Base-by-base conservation (phyloP, 805 yeast species). In the Metschnikowia proteae region DNA sequence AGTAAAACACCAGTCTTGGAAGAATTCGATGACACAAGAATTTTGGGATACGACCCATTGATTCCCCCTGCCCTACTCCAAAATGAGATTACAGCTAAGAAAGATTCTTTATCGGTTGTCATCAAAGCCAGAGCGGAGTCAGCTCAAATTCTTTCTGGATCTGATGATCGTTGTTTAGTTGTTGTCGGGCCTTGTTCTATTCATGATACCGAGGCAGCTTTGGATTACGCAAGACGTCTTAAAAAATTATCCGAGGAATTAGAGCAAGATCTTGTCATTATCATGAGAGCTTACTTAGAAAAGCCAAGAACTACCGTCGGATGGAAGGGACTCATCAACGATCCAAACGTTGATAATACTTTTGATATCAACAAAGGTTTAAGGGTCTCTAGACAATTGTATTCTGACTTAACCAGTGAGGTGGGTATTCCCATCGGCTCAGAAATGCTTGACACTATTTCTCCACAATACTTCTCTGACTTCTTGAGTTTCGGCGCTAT, bases 281-380 rank as follows among this genome's bases (percentile, higher is more conserved):
- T 94, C 53, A 94, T 94, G 99, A 84, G 99, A 73, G 98, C 98
- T 3, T 94, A 94, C 75, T 78, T 94, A 62, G 99, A 92, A 69
- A 92, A 92, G 72, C 99, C 99, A 60, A 83, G 99, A 73, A 92
- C 99, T 45, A 92, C 98, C 28, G 98, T 94, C 40, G 99, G 99
- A 51, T 92, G 99, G 99, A 92, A 92, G 73, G 99, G 99, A 59
- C 78, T 92, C 57, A 94, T 92, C 62, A 92, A 92, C 66, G 99
- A 92, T 68, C 99, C 99, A 30, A 96, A 94, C 62, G 85, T 92
- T 60, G 96, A 92, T 68, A 88, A 88, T 52, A 78, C 96, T 45
- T 92, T 88, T 82, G 82, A 90, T 60, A 92, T 92, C 67, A 92
- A 92, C 77, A 91, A 92, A 72, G 99, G 99, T 60, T 79, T 92